These are phyloP conservation scores for Hypoxylon sp. DNA, from an alignment of 2,329 filamentous ascomycete species.

Conservation along the genomic window DNA sequence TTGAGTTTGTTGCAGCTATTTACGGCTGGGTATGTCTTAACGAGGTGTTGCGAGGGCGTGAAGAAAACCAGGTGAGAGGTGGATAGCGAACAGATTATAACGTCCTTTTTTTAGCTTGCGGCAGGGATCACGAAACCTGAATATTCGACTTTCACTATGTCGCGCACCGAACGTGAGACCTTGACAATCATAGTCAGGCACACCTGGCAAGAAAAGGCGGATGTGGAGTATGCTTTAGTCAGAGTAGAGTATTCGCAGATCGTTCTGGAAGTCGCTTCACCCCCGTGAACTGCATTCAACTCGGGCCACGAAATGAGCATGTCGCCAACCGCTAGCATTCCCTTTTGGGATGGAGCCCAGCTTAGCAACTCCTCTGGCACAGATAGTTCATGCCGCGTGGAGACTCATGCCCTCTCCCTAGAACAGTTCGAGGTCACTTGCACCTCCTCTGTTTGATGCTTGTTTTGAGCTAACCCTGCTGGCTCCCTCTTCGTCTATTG, in stretches of 20 bases:
- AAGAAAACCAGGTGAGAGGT: conserved; percentile 23
- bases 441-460: conserved; percentile 60
- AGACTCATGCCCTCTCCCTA: conserved; percentile 42
- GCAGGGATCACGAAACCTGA: conserved; percentile 51
- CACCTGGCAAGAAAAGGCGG: conserved; percentile 38
- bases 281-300: conserved; percentile 13
- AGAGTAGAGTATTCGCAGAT: conserved; percentile 38
- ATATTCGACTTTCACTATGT: conserved; percentile 42
- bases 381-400: conserved; percentile 42
- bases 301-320: conserved; percentile 27
- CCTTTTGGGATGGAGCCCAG: conserved; percentile 40
- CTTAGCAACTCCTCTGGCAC: conserved; percentile 37
- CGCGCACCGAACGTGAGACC: conserved; percentile 42
- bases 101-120: conserved; percentile 44
- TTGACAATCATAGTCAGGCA: conserved; percentile 40
- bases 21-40: conserved; percentile 30
- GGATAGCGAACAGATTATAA: conserved; percentile 40
- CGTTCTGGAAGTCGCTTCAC: conserved; percentile 35
- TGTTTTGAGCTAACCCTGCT: conserved; percentile 59
- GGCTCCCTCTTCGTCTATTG: conserved; percentile 49
- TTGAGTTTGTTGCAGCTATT: conserved; percentile 38
- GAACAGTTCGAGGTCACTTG: conserved; percentile 42
- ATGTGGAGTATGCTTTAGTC: conserved; percentile 35
- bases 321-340: conserved; percentile 42
- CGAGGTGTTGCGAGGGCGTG: conserved; percentile 28